A percentile compares a stretch with the other conserved stretches of the same genome.
Evolutionary conservation across 768 basidiomycete species (phyloP).

Genomic region (Mycena epipterygia): DNA sequence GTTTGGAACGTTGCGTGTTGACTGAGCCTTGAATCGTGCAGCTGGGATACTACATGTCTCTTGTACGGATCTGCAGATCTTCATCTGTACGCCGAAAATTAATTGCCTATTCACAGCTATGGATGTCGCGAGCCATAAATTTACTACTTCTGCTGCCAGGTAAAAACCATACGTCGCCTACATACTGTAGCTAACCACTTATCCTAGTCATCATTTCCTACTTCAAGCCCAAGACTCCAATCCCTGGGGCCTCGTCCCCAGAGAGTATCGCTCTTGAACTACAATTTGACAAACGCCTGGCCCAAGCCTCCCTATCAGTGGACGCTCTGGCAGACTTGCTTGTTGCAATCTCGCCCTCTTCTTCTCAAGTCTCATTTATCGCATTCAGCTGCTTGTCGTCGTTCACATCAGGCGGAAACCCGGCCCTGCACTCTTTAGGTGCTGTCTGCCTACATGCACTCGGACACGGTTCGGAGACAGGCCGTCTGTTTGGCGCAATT

Average conservation of each 20-base stretch:
- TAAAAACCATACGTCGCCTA: constrained; percentile 49
- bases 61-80: constrained; percentile 33
- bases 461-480: constrained; percentile 61
- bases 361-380: constrained; percentile 68
- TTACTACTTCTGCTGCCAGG: constrained; percentile 78
- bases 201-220: constrained; percentile 68
- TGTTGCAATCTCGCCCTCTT: constrained; percentile 66
- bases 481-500: constrained; percentile 79
- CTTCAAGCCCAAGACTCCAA: constrained; percentile 66
- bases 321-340: constrained; percentile 76
- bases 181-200: constrained; percentile 4
- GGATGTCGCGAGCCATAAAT: constrained; percentile 73
- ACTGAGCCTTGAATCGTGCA: constrained; percentile 39
- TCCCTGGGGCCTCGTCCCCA: constrained; percentile 48
- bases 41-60: constrained; percentile 83
- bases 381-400: constrained; percentile 73
- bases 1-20: background rate
- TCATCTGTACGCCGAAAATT: background rate
- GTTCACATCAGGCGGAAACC: constrained; percentile 77
- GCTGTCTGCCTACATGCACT: constrained; percentile 76
- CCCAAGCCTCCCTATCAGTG: constrained; percentile 73
- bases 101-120: constrained; percentile 50
- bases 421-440: constrained; percentile 73
- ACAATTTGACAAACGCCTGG: constrained; percentile 76
- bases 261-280: constrained; percentile 71